Conservation (phyloP, 2,329 filamentous ascomycete species). For the Coniella lustricola region DNA sequence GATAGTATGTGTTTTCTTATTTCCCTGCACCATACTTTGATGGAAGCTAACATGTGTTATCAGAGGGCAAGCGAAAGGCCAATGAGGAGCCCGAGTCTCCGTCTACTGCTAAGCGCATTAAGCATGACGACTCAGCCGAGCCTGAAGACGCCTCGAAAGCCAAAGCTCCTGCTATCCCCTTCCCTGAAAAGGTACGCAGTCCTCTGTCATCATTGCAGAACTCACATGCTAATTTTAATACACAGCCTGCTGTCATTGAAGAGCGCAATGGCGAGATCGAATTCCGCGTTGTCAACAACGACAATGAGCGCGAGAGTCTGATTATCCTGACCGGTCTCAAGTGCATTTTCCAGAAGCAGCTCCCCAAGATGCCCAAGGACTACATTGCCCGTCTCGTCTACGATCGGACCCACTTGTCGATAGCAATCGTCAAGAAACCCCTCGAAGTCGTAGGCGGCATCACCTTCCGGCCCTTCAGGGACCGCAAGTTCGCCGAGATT, state of each 20-base stretch:
- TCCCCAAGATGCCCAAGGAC: constrained; percentile 99
- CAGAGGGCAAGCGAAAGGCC: constrained; percentile 66
- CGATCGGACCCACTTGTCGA: constrained; percentile 90
- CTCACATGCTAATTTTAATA: constrained; percentile 20
- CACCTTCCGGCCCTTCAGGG: constrained; percentile 90
- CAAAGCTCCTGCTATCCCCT: constrained; percentile 63
- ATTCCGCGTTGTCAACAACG: constrained; percentile 97
- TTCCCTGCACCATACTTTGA: constrained; percentile 1
- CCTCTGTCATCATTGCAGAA: not conserved
- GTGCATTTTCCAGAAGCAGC: constrained; percentile 96
- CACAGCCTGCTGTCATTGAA: constrained; percentile 78
- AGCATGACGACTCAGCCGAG: constrained; percentile 41
- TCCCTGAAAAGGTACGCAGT: constrained; percentile 70
- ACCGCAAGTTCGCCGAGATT: constrained; percentile 90
- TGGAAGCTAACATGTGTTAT: not conserved
- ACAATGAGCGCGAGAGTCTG: constrained; percentile 76
- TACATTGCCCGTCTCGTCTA: constrained; percentile 98
- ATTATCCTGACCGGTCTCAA: constrained; percentile 95
- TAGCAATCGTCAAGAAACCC: constrained; percentile 95
- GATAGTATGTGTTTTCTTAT: constrained; percentile 28
- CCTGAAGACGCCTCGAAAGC: constrained; percentile 33
- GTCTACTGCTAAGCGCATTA: constrained; percentile 57
- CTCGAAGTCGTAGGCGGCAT: constrained; percentile 95
- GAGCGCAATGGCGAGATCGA: constrained; percentile 93
- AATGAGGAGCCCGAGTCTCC: constrained; percentile 57